Percentiles rank a stretch among this genome's conserved stretches.
Evolutionary conservation across 2,329 filamentous ascomycete species (phyloP).

Genomic region (Raffaelea albimanens): DNA sequence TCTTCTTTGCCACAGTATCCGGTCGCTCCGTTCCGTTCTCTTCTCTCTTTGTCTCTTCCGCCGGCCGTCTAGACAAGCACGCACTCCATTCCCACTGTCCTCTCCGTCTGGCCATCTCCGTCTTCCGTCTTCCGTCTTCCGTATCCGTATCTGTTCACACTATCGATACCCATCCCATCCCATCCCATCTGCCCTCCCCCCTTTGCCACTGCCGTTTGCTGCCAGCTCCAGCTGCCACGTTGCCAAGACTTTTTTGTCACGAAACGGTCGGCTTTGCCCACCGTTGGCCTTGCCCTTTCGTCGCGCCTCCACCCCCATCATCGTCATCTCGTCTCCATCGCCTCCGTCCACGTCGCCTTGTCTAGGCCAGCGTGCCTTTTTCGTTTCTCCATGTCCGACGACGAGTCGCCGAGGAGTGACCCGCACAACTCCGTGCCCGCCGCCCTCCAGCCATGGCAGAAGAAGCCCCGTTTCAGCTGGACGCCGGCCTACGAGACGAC

Average conservation of each 20-base stretch:
- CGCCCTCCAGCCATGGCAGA: conserved; percentile 13
- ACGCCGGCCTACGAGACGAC: conserved; percentile 48
- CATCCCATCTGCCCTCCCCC: background rate
- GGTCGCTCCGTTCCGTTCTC: conserved; percentile 4
- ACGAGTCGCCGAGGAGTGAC: conserved; percentile 15
- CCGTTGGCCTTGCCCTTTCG: background rate
- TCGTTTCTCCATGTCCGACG: conserved; percentile 20
- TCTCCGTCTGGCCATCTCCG: background rate
- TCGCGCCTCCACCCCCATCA: background rate
- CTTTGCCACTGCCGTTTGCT: background rate
- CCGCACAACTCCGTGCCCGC: conserved; percentile 8
- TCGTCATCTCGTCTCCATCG: background rate
- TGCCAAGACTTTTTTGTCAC: background rate
- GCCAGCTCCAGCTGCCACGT: background rate
- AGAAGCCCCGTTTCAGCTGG: conserved; percentile 48
- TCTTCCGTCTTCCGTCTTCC: background rate
- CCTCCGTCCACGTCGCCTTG: background rate
- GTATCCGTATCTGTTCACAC: background rate
- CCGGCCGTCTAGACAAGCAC: too few relatives aligned
- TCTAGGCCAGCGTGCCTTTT: background rate
- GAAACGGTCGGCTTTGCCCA: background rate
- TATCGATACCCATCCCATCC: background rate
- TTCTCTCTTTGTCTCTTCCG: background rate
- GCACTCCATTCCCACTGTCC: background rate
- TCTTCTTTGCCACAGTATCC: background rate